A percentile compares a stretch with the other conserved stretches of the same genome.
These are phyloP conservation scores for Daldinia sp. DNA, from an alignment of 2,329 filamentous ascomycete species.

Conservation along the genomic window DNA sequence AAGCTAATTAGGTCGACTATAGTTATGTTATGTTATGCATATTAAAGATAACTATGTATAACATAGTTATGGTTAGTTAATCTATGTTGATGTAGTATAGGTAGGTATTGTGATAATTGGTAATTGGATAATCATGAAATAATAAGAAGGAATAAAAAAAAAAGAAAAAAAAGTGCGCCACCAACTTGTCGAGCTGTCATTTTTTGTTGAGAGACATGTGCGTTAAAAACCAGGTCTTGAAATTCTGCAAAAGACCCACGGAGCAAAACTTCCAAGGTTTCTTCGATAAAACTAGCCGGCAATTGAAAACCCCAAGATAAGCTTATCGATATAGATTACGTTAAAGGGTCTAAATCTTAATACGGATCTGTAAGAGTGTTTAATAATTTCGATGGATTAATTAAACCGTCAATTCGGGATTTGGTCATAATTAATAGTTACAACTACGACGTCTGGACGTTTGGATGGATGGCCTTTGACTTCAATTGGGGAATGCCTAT, in stretches of 20 bases:
- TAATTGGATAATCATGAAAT: constrained; percentile 1
- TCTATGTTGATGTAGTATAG: neutral
- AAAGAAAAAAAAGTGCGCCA: neutral
- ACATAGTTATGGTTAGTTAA: too few species aligned
- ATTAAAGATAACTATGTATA: too few species aligned
- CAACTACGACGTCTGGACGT: too few species aligned
- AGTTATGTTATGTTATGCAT: constrained; percentile 1
- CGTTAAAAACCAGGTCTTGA: neutral
- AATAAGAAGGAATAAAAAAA: too few species aligned
- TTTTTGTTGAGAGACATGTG: constrained; percentile 3
- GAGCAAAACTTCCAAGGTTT: constrained; percentile 31
- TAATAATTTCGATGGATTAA: too few species aligned
- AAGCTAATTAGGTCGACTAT: neutral
- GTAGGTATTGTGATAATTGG: too few species aligned
- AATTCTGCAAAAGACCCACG: constrained; percentile 1
- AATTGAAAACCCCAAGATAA: constrained; percentile 1
- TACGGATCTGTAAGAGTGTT: too few species aligned
- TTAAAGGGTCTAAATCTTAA: neutral
- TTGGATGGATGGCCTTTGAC: too few species aligned
- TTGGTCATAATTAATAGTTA: too few species aligned
- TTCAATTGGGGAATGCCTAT: too few species aligned
- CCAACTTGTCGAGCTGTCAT: neutral
- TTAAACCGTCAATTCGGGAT: too few species aligned
- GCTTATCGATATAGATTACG: neutral
- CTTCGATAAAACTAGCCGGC: constrained; percentile 1